Evolutionary conservation across 2,329 filamentous ascomycete genomes (phyloP).

Genomic region (Paramyrothecium sp.): DNA sequence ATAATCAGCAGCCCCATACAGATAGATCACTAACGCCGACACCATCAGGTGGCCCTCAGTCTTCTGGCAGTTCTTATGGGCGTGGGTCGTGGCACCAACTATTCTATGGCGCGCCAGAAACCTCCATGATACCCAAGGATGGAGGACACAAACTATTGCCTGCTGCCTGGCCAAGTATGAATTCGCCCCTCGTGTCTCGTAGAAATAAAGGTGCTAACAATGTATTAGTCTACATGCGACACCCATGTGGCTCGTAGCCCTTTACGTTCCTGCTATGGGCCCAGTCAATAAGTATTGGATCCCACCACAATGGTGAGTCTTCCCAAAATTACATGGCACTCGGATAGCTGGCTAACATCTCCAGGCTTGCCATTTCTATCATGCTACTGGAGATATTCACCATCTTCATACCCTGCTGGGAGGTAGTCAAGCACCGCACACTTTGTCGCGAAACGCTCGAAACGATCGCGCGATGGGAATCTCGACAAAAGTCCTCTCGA

Average conservation of each 20-base stretch:
- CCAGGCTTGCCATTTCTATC: slow-evolving; percentile 49
- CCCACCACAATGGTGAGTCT: slow-evolving; percentile 58
- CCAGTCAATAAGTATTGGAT: slow-evolving; percentile 51
- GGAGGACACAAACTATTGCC: slow-evolving; percentile 59
- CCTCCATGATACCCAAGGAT: slow-evolving; percentile 64
- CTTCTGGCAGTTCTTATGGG: slow-evolving; percentile 61
- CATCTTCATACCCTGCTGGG: slow-evolving; percentile 60
- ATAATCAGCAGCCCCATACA: neutral
- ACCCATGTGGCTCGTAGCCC: slow-evolving; percentile 63
- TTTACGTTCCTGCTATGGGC: slow-evolving; percentile 47
- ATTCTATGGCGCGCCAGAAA: slow-evolving; percentile 58
- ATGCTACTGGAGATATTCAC: slow-evolving; percentile 60
- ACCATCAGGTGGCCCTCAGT: slow-evolving; percentile 49
- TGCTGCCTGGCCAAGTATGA: slow-evolving; percentile 42
- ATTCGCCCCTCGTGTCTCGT: neutral
- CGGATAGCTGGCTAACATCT: neutral
- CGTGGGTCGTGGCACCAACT: slow-evolving; percentile 57
- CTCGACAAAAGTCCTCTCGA: slow-evolving; percentile 26
- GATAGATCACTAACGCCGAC: slow-evolving; percentile 11
- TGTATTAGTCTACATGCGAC: slow-evolving; percentile 55
- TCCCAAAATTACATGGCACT: slow-evolving; percentile 43
- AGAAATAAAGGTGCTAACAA: slow-evolving; percentile 1
- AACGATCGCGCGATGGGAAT: slow-evolving; percentile 42
- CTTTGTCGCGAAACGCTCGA: slow-evolving; percentile 42
- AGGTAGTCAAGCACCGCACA: slow-evolving; percentile 44